Conservation (phyloP, 805 yeast species). For the Ogataea ramenticola region DNA sequence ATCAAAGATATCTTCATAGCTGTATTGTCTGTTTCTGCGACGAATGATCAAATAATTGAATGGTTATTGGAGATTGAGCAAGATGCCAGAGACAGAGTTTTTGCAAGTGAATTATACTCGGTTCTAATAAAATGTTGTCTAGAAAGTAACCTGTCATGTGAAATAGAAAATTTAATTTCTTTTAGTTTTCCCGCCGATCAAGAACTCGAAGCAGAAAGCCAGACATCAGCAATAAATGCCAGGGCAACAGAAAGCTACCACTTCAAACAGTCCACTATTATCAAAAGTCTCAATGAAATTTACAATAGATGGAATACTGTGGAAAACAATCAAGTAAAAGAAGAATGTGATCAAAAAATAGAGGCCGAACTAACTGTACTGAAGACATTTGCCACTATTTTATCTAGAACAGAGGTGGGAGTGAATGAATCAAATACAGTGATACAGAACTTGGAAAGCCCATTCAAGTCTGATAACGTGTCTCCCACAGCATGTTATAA, state of each 20-base stretch:
- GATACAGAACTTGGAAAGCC: slow-evolving; percentile 4
- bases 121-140: not conserved
- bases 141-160: not conserved
- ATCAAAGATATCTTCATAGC: not conserved
- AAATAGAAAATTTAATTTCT: not conserved
- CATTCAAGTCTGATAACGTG: not conserved
- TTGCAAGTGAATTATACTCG: not conserved
- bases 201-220: no score
- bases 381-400: not conserved
- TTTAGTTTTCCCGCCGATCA: no score
- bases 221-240: not conserved
- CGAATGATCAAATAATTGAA: not conserved
- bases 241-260: no score
- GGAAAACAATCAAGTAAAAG: not conserved
- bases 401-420: not conserved
- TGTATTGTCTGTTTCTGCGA: not conserved
- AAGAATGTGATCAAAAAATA: not conserved
- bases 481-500: slow-evolving; percentile 7
- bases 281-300: not conserved
- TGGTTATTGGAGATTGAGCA: not conserved
- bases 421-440: slow-evolving; percentile 10
- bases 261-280: not conserved
- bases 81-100: not conserved
- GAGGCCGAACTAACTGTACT: not conserved
- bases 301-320: not conserved